Percentiles rank a stretch among this genome's conserved stretches.
Evolutionary conservation across 495 filamentous ascomycete genomes (phyloP).

Genomic region (Trichodelitschia bisporula): DNA sequence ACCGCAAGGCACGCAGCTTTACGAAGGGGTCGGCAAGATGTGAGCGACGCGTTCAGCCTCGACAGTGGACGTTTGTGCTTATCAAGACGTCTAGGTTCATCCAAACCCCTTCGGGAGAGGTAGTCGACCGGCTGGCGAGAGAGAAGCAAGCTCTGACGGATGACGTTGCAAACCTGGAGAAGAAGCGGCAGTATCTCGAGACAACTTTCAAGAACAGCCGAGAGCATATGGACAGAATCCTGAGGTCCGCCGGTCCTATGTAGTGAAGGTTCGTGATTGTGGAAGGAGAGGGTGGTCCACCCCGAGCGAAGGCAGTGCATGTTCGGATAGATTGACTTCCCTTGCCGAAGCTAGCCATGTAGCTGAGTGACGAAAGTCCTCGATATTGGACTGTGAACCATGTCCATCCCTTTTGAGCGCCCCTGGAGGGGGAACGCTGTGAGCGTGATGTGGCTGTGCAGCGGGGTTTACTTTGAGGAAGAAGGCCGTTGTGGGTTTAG

Average conservation of each 20-base stretch:
- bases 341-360: too few species aligned
- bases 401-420: too few species aligned
- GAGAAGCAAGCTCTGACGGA: constrained; percentile 51
- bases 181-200: constrained; percentile 85
- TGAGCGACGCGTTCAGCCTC: constrained; percentile 19
- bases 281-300: constrained; percentile 4
- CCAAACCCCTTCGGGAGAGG: constrained; percentile 37
- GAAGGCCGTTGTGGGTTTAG: too few species aligned
- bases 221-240: constrained; percentile 69
- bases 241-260: constrained; percentile 32
- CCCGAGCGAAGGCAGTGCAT: constrained; percentile 4
- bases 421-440: too few species aligned
- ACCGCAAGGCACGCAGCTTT: constrained; percentile 58
- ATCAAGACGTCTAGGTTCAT: constrained; percentile 47
- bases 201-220: constrained; percentile 83
- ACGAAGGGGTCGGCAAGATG: constrained; percentile 96
- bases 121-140: constrained; percentile 51
- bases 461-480: too few species aligned
- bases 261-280: too few species aligned
- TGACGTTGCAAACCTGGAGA: constrained; percentile 57
- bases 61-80: neutral
- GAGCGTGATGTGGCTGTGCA: too few species aligned
- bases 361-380: too few species aligned
- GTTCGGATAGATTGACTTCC: constrained; percentile 2
- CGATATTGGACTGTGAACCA: too few species aligned